Percentiles rank a stretch among this genome's conserved stretches.
phyloP scores from a whole-genome alignment of 2,329 filamentous ascomycete species.

The Trichophyton verrucosum region DNA sequence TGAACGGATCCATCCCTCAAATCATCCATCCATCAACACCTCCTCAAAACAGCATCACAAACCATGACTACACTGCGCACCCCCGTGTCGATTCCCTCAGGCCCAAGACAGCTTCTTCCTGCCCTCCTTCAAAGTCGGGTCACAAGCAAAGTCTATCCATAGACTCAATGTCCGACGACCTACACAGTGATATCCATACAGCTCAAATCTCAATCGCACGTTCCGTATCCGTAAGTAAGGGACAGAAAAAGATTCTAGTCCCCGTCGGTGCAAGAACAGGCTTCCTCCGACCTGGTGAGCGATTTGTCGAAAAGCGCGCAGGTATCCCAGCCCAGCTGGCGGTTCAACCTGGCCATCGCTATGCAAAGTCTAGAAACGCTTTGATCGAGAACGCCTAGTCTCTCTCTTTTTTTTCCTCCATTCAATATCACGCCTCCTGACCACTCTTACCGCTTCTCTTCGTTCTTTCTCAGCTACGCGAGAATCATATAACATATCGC shows the following conservation, averaged over 20 bases:
- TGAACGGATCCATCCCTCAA: neutral
- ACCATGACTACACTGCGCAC: neutral
- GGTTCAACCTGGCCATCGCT: slow-evolving; percentile 17
- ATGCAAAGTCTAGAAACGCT: slow-evolving; percentile 13
- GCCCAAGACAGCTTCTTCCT: neutral
- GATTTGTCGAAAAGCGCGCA: slow-evolving; percentile 19
- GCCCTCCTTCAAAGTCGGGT: neutral
- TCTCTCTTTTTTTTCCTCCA: neutral
- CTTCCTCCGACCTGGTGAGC: slow-evolving; percentile 18
- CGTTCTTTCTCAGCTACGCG: neutral
- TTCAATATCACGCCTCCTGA: too few species aligned
- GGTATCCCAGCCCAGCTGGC: slow-evolving; percentile 18
- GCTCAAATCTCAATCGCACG: slow-evolving; percentile 30
- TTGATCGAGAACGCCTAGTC: slow-evolving; percentile 13
- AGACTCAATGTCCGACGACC: slow-evolving; percentile 7
- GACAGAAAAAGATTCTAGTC: slow-evolving; percentile 27
- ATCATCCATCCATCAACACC: neutral
- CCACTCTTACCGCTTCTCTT: too few species aligned
- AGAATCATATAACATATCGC: neutral
- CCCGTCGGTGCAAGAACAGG: slow-evolving; percentile 20
- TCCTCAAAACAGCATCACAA: neutral
- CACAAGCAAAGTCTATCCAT: slow-evolving; percentile 10
- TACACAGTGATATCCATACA: slow-evolving; percentile 9
- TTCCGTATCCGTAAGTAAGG: slow-evolving; percentile 27
- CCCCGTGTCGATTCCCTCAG: neutral